A percentile compares a stretch with the other conserved stretches of the same genome.
Evolutionary conservation across 148 eudicot genomes (phyloP).

Genomic region (Rhododendron griersonianum): DNA sequence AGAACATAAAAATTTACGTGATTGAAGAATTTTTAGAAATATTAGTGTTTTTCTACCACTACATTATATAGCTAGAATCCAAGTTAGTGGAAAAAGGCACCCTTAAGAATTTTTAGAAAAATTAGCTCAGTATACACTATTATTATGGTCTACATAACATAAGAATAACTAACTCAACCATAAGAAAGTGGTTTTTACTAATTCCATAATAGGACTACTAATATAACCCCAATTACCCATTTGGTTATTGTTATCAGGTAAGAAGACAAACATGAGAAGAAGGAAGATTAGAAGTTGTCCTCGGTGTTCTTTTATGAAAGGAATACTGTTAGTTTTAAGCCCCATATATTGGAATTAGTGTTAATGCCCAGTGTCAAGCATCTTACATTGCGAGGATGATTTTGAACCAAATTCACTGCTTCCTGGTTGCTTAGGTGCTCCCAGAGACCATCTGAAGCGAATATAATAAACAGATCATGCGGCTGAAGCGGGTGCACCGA

Average conservation of each 20-base stretch:
- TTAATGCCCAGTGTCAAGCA: background rate
- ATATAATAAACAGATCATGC: constrained; percentile 71
- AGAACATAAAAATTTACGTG: background rate
- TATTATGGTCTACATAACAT: background rate
- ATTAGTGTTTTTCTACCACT: background rate
- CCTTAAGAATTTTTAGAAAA: background rate
- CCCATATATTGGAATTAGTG: background rate
- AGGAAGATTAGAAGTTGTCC: background rate
- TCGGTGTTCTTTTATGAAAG: background rate
- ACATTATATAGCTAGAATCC: background rate
- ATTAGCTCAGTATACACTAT: background rate
- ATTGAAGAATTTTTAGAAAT: background rate
- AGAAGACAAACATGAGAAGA: constrained; percentile 8
- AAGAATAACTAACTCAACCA: background rate
- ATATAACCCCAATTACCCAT: background rate
- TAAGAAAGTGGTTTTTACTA: background rate
- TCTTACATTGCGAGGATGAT: constrained; percentile 57
- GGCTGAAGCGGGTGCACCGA: constrained; percentile 53
- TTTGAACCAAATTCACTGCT: constrained; percentile 74
- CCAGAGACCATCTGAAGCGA: constrained; percentile 88
- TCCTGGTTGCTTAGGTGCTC: constrained; percentile 85
- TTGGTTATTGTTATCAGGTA: background rate
- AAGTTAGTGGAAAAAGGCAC: background rate
- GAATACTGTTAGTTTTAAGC: background rate
- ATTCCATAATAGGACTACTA: background rate